A percentile compares a stretch with the other conserved stretches of the same genome.
phyloP scores from a whole-genome alignment of 2,329 filamentous ascomycete genomes.

The Colletotrichum noveboracense region DNA sequence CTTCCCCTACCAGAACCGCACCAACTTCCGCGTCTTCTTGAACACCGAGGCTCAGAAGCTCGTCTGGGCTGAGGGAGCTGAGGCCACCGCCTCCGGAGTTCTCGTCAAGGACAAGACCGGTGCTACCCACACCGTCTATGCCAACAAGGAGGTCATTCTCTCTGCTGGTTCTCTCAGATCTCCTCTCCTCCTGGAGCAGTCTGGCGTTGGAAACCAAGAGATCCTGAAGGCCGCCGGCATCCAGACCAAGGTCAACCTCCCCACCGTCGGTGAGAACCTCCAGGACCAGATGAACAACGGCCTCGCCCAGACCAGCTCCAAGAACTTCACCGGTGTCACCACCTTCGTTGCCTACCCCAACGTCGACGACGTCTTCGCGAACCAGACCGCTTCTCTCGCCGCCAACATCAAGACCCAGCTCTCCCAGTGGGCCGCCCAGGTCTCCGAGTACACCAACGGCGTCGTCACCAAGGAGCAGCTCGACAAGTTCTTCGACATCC shows the following conservation, averaged over 20 bases:
- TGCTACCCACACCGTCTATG: conserved; percentile 35
- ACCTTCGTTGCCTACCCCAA: background rate
- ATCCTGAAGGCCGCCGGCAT: conserved; percentile 48
- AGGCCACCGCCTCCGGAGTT: background rate
- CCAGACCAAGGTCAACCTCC: conserved; percentile 45
- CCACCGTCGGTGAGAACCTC: conserved; percentile 58
- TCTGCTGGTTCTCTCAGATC: conserved; percentile 55
- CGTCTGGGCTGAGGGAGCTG: background rate
- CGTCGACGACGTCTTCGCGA: conserved; percentile 4
- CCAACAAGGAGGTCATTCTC: conserved; percentile 51
- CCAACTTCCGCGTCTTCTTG: conserved; percentile 35
- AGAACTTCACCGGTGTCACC: conserved; percentile 1
- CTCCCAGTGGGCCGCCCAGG: conserved; percentile 1
- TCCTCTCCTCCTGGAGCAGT: conserved; percentile 57
- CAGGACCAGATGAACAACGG: conserved; percentile 51
- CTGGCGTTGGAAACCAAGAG: conserved; percentile 52
- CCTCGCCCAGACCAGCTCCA: conserved; percentile 28
- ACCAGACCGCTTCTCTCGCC: conserved; percentile 26
- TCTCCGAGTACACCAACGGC: conserved; percentile 10
- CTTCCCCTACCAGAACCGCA: conserved; percentile 38
- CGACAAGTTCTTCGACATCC: conserved; percentile 44
- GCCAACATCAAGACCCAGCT: background rate
- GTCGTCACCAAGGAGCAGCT: conserved; percentile 27
- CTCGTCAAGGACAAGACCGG: conserved; percentile 29
- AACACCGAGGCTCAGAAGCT: conserved; percentile 12